Base-by-base conservation (phyloP, 345 rosid species). In the Populus nigra region DNA sequence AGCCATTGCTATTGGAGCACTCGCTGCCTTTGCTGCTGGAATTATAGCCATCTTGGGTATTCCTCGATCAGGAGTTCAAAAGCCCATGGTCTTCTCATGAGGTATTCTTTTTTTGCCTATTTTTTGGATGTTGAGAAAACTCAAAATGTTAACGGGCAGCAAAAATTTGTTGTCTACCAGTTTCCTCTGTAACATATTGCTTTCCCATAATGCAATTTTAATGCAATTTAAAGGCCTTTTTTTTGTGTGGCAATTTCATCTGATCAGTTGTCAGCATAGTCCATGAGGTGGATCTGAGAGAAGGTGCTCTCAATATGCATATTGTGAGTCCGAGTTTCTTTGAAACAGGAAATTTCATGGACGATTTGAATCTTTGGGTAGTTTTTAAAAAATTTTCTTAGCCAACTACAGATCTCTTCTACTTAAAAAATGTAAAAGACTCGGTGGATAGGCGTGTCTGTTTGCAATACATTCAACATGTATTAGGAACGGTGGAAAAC, bases 21-120 rank as follows among this genome's bases (percentile, higher is more conserved):
- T 89, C 74, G 81, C 98, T 8, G 89, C 94, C 47, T 80, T 91
- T 72, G 65, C 84, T 38, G 89, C 88, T 76, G 96, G 98, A 77
- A 76, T 91, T 77, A 78, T 92, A 62, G 92, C 97, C 77, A 89
- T 94, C 82, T 88, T 91, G 83, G 97, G 94, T 77, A 90, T 94
- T 79, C 94, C 93, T 43, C 90, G 92, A 79, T 90, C 90, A 61
- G 75, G 90, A 85, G 73, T 86, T 67, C 94, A 83, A 79, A 94
- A 91, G 85, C 86, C 88, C 29, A 84, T 84, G 85, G 77, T 78
- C 47, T 81, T 86, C 61, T 82, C 87, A 71, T 91, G 86, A 91
- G 79, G 87, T 90, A 82, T 78, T 75, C 17, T 27, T 50, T 63
- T 68, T 59, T 70, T 45, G 8, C 53, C 33, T 71, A 36, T 31